Evolutionary conservation across 164 flowering plant genomes (phyloP).

Genomic region (Taxillus chinensis): DNA sequence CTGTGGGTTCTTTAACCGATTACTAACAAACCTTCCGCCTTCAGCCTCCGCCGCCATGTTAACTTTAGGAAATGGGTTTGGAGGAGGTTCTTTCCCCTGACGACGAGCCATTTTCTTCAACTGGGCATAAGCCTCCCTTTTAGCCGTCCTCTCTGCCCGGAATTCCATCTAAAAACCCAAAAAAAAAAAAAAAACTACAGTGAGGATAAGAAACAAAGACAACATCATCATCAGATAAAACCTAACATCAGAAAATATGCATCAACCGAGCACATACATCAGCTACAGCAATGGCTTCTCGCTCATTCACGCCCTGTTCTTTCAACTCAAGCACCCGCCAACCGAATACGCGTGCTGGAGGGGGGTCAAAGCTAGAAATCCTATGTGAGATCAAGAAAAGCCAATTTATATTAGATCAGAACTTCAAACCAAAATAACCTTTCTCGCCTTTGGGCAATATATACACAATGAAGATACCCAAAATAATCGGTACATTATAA

Average conservation of each 20-base stretch:
- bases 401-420: constrained; percentile 1
- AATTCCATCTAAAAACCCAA: constrained; percentile 91
- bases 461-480: too few species aligned
- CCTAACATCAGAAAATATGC: background rate
- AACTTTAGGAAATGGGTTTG: constrained; percentile 81
- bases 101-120: constrained; percentile 64
- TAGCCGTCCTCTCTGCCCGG: constrained; percentile 60
- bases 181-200: background rate
- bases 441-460: background rate
- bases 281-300: constrained; percentile 73
- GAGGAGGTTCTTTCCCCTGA: constrained; percentile 72
- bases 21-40: constrained; percentile 56
- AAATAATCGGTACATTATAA: too few species aligned
- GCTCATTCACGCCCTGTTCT: constrained; percentile 69
- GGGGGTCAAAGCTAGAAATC: constrained; percentile 50
- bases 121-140: constrained; percentile 60
- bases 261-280: constrained; percentile 39
- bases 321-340: constrained; percentile 78
- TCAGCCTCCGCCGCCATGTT: constrained; percentile 72
- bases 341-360: constrained; percentile 75
- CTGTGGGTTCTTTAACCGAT: constrained; percentile 45
- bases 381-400: constrained; percentile 23
- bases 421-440: background rate
- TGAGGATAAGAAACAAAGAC: background rate
- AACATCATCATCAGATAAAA: background rate